Conservation (phyloP, 345 rosid species). For the Chamaenerion angustifolium region DNA sequence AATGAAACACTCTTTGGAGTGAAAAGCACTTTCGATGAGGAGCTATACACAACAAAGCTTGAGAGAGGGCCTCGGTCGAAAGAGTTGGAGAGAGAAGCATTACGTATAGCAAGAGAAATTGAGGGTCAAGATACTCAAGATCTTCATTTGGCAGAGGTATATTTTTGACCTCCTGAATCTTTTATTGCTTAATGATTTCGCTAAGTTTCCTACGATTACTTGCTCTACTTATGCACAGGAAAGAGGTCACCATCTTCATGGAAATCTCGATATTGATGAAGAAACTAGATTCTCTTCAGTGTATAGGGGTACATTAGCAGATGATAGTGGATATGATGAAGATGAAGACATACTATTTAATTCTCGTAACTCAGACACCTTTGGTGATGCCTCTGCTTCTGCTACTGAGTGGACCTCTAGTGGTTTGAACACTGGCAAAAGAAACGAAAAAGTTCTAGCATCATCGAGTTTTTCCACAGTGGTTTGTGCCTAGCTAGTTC, state of each 20-base stretch:
- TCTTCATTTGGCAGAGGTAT: constrained; percentile 89
- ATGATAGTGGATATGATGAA: constrained; percentile 72
- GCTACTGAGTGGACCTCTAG: constrained; percentile 16
- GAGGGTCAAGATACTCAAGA: constrained; percentile 77
- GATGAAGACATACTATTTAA: constrained; percentile 50
- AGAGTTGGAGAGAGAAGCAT: constrained; percentile 67
- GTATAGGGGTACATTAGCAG: constrained; percentile 32
- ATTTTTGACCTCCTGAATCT: constrained; percentile 8
- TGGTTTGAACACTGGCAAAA: constrained; percentile 29
- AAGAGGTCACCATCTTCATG: constrained; percentile 58
- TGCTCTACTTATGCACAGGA: constrained; percentile 37
- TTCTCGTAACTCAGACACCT: constrained; percentile 39
- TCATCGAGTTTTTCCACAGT: constrained; percentile 27
- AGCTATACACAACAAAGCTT: constrained; percentile 79
- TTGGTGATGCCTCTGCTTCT: constrained; percentile 40
- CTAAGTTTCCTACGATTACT: constrained; percentile 6
- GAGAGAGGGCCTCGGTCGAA: constrained; percentile 46
- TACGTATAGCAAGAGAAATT: constrained; percentile 80
- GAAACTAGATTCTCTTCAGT: constrained; percentile 84
- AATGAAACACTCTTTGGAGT: constrained; percentile 75
- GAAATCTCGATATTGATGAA: constrained; percentile 52
- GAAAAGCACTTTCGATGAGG: constrained; percentile 75
- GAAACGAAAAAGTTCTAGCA: constrained; percentile 23
- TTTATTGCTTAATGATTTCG: constrained; percentile 3
- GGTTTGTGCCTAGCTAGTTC: constrained; percentile 19